Conservation (phyloP, 176 grass and related monocot species). For the Oryza longistaminata region DNA sequence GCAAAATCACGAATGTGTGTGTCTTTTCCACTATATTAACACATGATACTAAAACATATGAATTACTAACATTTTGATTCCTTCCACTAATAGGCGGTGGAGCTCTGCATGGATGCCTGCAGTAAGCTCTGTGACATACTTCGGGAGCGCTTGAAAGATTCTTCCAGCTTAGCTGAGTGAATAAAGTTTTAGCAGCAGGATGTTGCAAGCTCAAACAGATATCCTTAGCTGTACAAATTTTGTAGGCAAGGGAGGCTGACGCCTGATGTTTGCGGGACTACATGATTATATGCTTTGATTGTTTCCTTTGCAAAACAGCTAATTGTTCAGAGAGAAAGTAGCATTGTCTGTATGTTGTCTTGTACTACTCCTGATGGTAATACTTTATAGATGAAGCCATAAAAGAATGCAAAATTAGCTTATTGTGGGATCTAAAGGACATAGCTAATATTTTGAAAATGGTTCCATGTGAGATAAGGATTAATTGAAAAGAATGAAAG, state of each 20-base stretch:
- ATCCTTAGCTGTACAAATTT: constrained; percentile 44
- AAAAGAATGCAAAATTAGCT: no score
- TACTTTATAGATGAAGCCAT: no score
- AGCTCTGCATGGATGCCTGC: constrained; percentile 90
- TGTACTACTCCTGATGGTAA: neutral
- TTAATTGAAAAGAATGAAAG: no score
- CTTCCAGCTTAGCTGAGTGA: constrained; percentile 45
- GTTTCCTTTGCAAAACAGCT: neutral
- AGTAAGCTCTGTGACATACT: constrained; percentile 72
- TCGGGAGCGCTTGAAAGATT: constrained; percentile 75
- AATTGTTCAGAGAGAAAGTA: neutral
- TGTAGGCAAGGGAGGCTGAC: constrained; percentile 20
- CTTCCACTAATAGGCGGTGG: constrained; percentile 73
- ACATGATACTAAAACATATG: neutral
- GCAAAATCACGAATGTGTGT: constrained; percentile 85
- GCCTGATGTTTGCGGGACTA: constrained; percentile 15
- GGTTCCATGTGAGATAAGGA: no score
- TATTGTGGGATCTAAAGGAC: no score
- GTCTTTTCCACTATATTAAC: neutral
- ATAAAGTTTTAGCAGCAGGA: constrained; percentile 4
- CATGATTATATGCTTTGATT: neutral
- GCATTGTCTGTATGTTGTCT: neutral
- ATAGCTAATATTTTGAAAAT: no score
- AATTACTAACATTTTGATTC: constrained; percentile 2
- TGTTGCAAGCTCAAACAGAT: neutral